Evolutionary conservation across 169 alveolate genomes (phyloP), one percentile per base, ranked within the genome.

Genomic region (Plasmodium reichenowi): DNA sequence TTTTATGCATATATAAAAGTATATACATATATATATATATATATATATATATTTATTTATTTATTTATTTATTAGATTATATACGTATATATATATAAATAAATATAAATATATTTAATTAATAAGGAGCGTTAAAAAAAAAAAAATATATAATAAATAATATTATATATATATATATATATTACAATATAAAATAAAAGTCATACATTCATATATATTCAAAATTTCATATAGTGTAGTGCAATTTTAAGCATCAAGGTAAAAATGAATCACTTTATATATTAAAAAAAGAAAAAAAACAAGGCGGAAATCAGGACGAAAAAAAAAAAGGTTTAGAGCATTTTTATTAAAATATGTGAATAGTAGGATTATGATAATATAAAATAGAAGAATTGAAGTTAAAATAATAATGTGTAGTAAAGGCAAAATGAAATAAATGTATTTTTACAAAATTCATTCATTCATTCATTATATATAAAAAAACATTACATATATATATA

Each of bases 291-390:
- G 17, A 47, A 76, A 72, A 76, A 63, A 26, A 38, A 38, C 8
- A 38, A 38, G 47, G 47, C 9, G 47, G 47, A 38, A 38, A 38
- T 38, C 47, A 38, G 47, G 9, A 38, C 47, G 47, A 26, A 52
- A 20, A 59, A 12, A 50, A 7, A 64, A 50, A 52, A 10, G 26
- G 24, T 15, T 62, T 22, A 20, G 52, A 66, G 62, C 89, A 64
- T 76, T 76, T 50, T 76, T 76, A 47, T 74, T 13, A 48, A 64
- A 71, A 71, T 48, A 50, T 26, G 52, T 74, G 20, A 74, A 76
- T 22, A 64, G 12, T 63, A 64, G 76, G 64, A 76, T 70, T 54
- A 48, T 50, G 43, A 48, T 63, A 38, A 38, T 38, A 38, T 38
- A 38, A 38, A 38, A 38, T 38, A 38, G 47, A 38, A 9, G 87